These are phyloP conservation scores for Globisporangium parvum DNA, from an alignment of 352 stramenopile genomes.

Conservation along the genomic window DNA sequence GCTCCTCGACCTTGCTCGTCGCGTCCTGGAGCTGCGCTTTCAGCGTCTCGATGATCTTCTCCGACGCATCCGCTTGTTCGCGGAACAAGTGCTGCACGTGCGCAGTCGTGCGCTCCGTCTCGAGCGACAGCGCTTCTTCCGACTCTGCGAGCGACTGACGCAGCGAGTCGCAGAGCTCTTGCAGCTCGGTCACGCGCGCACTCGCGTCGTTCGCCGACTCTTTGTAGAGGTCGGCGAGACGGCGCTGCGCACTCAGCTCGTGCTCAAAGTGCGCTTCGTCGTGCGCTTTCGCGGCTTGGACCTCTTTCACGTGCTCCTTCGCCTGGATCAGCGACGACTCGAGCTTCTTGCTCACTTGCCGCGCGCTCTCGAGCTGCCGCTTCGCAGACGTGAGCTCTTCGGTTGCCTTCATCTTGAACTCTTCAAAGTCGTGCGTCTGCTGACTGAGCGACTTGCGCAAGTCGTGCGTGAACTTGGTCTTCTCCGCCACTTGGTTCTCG, in stretches of 20 bases:
- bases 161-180: slow-evolving; percentile 48
- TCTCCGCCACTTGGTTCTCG: slow-evolving; percentile 56
- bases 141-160: slow-evolving; percentile 50
- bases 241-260: slow-evolving; percentile 59
- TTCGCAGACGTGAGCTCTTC: slow-evolving; percentile 44
- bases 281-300: slow-evolving; percentile 50
- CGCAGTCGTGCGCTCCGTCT: slow-evolving; percentile 63
- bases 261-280: slow-evolving; percentile 61
- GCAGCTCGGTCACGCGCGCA: slow-evolving; percentile 44
- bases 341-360: slow-evolving; percentile 59
- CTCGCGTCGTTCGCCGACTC: slow-evolving; percentile 51
- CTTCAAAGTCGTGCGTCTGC: slow-evolving; percentile 45
- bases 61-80: slow-evolving; percentile 53
- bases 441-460: slow-evolving; percentile 52
- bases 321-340: slow-evolving; percentile 51
- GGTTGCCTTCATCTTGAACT: slow-evolving; percentile 39
- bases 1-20: slow-evolving; percentile 40
- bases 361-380: slow-evolving; percentile 52
- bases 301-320: slow-evolving; percentile 68
- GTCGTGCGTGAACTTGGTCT: slow-evolving; percentile 57
- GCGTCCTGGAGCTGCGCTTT: slow-evolving; percentile 51
- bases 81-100: slow-evolving; percentile 71
- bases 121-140: slow-evolving; percentile 49
- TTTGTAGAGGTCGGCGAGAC: slow-evolving; percentile 70
- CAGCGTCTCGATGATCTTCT: slow-evolving; percentile 47